Conservation (phyloP, 495 filamentous ascomycete genomes). For the Annulohypoxylon nitens region DNA sequence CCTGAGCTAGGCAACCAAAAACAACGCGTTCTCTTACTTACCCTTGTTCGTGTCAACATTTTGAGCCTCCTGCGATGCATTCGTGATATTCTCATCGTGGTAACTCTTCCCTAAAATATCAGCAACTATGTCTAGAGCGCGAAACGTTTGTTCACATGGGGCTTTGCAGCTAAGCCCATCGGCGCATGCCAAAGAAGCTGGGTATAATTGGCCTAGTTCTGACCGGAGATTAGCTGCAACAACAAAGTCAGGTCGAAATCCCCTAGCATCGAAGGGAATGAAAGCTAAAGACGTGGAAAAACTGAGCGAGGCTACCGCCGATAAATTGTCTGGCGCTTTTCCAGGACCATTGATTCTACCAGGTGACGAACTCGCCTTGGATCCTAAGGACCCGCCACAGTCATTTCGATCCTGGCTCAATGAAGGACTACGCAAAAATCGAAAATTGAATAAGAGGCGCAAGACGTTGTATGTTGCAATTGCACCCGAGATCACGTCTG, state of each 20-base stretch:
- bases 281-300: slow-evolving; percentile 11
- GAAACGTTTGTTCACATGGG: slow-evolving; percentile 43
- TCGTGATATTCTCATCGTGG: background rate
- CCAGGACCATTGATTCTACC: slow-evolving; percentile 73
- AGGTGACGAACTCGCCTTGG: slow-evolving; percentile 67
- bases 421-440: slow-evolving; percentile 63
- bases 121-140: background rate
- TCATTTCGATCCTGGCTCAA: slow-evolving; percentile 68
- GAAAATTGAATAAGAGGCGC: slow-evolving; percentile 57
- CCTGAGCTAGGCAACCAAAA: background rate
- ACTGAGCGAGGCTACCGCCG: slow-evolving; percentile 24
- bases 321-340: slow-evolving; percentile 55
- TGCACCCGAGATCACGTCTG: slow-evolving; percentile 55
- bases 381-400: slow-evolving; percentile 68
- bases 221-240: slow-evolving; percentile 51
- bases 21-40: background rate
- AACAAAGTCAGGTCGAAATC: slow-evolving; percentile 47
- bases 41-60: background rate
- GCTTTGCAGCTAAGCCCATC: slow-evolving; percentile 53
- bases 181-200: slow-evolving; percentile 46
- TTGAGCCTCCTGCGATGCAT: background rate
- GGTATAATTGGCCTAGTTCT: slow-evolving; percentile 43
- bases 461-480: slow-evolving; percentile 68
- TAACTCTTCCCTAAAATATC: background rate
- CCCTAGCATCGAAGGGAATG: slow-evolving; percentile 15